Percentiles rank a stretch among this genome's conserved stretches.
Conservation (phyloP, 148 eudicot species). For the Heliosperma pusillum region DNA sequence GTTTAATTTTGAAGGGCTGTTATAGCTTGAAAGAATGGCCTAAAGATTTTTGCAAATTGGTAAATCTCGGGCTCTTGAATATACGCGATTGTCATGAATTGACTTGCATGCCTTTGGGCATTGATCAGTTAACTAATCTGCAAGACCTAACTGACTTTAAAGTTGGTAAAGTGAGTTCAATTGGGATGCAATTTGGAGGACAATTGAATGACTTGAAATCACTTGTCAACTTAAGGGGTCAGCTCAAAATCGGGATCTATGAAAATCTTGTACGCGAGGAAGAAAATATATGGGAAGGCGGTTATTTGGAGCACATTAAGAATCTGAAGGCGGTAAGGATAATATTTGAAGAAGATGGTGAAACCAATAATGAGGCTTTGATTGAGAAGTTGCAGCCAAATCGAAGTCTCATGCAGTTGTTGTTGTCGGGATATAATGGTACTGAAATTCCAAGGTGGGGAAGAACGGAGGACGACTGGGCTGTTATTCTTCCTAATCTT, state of each 20-base stretch:
- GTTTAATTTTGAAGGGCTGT: neutral
- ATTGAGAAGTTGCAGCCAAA: slow-evolving; percentile 24
- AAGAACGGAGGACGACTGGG: neutral
- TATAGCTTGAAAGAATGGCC: slow-evolving; percentile 13
- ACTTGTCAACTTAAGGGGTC: neutral
- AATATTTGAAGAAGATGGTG: neutral
- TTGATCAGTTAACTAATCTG: slow-evolving; percentile 18
- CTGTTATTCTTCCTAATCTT: slow-evolving; percentile 19
- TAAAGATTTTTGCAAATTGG: slow-evolving; percentile 13
- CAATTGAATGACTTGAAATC: neutral
- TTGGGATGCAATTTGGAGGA: neutral
- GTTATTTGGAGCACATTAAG: slow-evolving; percentile 2
- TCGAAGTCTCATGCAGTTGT: slow-evolving; percentile 12
- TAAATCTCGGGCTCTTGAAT: slow-evolving; percentile 13
- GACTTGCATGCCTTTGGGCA: slow-evolving; percentile 23
- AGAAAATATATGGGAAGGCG: neutral
- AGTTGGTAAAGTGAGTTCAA: neutral
- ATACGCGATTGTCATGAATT: neutral
- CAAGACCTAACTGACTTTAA: neutral
- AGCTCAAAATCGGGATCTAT: neutral
- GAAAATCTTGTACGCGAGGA: neutral
- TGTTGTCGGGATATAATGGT: neutral
- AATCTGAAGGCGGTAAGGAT: neutral
- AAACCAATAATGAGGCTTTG: neutral
- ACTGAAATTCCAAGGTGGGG: slow-evolving; percentile 26